Evolutionary conservation across 148 eudicot species (phyloP).

Genomic region (Euryodendron excelsum): DNA sequence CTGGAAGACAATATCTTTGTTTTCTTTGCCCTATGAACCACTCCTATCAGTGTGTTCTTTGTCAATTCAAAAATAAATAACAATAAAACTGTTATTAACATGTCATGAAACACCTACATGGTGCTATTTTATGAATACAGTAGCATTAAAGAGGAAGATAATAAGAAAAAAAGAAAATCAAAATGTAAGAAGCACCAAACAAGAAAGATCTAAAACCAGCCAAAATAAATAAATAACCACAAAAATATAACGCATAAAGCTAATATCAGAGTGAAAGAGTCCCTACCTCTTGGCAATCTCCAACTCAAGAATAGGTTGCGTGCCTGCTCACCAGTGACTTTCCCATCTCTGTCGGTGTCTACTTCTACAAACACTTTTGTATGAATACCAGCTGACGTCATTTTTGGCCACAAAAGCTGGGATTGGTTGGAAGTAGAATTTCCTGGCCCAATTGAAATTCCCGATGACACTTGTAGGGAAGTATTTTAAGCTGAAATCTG

Average conservation of each 20-base stretch:
- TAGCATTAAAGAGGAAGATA: neutral
- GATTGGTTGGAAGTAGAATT: slow-evolving; percentile 49
- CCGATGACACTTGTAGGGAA: slow-evolving; percentile 42
- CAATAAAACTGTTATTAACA: neutral
- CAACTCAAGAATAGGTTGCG: slow-evolving; percentile 89
- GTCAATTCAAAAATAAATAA: neutral
- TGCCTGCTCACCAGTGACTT: slow-evolving; percentile 86
- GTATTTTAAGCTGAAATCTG: slow-evolving; percentile 45
- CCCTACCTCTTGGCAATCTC: slow-evolving; percentile 93
- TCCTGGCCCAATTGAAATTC: slow-evolving; percentile 39
- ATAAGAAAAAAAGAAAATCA: neutral
- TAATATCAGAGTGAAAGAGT: neutral
- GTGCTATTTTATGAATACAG: neutral
- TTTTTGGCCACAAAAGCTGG: slow-evolving; percentile 87
- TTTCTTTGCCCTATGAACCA: slow-evolving; percentile 3
- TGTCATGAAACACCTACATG: neutral
- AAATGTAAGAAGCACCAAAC: neutral
- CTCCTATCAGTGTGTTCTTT: neutral
- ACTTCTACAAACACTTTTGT: slow-evolving; percentile 88
- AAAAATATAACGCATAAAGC: neutral
- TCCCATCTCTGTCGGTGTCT: slow-evolving; percentile 92
- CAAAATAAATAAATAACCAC: neutral
- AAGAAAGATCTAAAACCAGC: neutral
- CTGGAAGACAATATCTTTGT: too few species aligned
- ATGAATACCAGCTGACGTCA: slow-evolving; percentile 85